Evolutionary conservation across 306 rosid genomes (phyloP).

Genomic region (Corylus americana): DNA sequence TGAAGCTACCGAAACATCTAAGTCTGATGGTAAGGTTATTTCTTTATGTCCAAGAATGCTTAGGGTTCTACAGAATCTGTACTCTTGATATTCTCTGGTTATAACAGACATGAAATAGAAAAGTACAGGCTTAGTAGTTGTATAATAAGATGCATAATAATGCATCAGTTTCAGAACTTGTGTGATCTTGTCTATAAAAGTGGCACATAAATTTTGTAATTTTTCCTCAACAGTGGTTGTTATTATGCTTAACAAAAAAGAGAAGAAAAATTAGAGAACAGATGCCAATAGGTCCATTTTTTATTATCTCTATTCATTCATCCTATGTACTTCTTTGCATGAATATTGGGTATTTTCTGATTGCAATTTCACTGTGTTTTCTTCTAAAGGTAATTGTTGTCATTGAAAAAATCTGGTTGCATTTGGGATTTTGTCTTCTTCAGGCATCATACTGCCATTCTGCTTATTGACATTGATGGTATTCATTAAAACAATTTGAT

Average conservation of each 20-base stretch:
- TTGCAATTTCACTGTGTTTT: constrained; percentile 1
- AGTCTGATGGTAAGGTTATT: constrained; percentile 59
- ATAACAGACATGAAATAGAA: neutral
- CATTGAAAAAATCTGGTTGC: constrained; percentile 2
- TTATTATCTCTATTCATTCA: neutral
- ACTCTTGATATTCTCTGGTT: neutral
- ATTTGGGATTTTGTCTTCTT: constrained; percentile 10
- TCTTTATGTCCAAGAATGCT: neutral
- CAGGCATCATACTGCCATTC: neutral
- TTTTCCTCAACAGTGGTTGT: neutral
- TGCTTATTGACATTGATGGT: neutral
- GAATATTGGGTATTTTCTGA: neutral
- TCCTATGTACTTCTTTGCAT: neutral
- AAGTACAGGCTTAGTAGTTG: neutral
- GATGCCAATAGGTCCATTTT: neutral
- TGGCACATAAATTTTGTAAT: neutral
- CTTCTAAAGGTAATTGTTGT: neutral
- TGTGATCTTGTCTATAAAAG: neutral
- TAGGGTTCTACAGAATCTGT: constrained; percentile 7
- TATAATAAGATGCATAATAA: neutral
- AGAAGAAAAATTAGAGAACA: neutral
- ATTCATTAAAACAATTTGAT: neutral
- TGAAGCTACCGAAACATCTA: constrained; percentile 50
- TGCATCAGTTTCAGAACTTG: neutral
- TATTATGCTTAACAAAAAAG: neutral